Evolutionary conservation across 2,329 filamentous ascomycete species (phyloP).

Genomic region (Claviceps quebecensis): DNA sequence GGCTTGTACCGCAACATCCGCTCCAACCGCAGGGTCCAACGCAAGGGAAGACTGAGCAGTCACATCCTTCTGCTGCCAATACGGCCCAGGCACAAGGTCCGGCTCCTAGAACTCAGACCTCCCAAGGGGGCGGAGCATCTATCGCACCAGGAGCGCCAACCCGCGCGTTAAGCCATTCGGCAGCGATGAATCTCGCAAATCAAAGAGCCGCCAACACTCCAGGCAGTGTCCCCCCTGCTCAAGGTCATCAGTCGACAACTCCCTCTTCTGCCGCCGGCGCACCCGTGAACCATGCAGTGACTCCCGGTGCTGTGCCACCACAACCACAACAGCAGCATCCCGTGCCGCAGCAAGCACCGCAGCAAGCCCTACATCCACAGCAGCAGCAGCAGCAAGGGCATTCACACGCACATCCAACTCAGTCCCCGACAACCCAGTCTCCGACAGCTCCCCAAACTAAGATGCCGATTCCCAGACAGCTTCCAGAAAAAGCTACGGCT

Average conservation of each 20-base stretch:
- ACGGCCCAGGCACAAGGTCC: conserved; percentile 26
- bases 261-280: conserved; percentile 13
- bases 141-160: conserved; percentile 23
- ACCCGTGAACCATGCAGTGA: conserved; percentile 20
- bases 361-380: conserved; percentile 17
- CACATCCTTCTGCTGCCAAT: conserved; percentile 30
- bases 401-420: conserved; percentile 34
- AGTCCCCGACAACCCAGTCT: conserved; percentile 27
- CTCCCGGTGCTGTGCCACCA: conserved; percentile 16
- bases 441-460: conserved; percentile 38
- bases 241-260: conserved; percentile 16
- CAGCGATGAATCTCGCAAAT: conserved; percentile 35
- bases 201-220: conserved; percentile 25
- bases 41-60: conserved; percentile 18
- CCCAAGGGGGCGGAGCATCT: conserved; percentile 29
- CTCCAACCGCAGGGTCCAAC: conserved; percentile 13
- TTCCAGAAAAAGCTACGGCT: conserved; percentile 53
- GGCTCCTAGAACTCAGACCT: conserved; percentile 34
- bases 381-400: conserved; percentile 21
- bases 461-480: conserved; percentile 70
- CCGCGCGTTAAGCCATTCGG: conserved; percentile 33
- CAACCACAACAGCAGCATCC: conserved; percentile 17
- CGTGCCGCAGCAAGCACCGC: conserved; percentile 17
- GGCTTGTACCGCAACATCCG: conserved; percentile 14
- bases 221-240: conserved; percentile 16